Conservation (phyloP, 2,329 filamentous ascomycete genomes). For the Arthrobotrys pseudoclavata region DNA sequence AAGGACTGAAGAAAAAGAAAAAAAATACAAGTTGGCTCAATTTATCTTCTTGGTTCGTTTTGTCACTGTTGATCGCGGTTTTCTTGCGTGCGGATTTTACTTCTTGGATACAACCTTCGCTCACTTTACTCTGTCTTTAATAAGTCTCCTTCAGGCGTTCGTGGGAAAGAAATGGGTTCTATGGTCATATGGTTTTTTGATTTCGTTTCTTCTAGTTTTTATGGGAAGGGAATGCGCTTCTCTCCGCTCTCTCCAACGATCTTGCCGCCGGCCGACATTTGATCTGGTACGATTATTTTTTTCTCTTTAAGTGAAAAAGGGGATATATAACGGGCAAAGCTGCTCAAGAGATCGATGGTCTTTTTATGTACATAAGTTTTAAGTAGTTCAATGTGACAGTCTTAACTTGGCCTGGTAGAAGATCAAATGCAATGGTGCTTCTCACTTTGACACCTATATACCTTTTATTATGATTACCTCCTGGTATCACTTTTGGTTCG, state of each 20-base stretch:
- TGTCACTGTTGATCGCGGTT: background rate
- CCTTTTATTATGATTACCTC: background rate
- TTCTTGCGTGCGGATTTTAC: background rate
- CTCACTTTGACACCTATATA: background rate
- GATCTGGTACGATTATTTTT: background rate
- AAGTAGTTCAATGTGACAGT: conserved; percentile 4
- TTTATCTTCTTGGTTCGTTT: background rate
- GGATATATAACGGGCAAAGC: background rate
- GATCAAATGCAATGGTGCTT: background rate
- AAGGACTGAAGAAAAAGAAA: conserved; percentile 25
- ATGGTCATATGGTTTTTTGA: conserved; percentile 17
- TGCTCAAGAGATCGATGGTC: background rate
- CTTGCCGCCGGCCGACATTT: background rate
- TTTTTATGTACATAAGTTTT: conserved; percentile 22
- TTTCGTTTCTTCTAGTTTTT: background rate
- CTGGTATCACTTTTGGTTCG: background rate
- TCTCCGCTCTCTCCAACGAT: background rate
- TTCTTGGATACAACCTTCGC: conserved; percentile 4
- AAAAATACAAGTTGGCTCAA: no score
- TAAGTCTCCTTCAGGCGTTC: conserved; percentile 25
- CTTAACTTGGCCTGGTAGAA: background rate
- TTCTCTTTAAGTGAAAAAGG: background rate
- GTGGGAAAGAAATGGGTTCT: conserved; percentile 14
- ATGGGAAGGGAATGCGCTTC: background rate
- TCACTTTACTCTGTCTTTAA: conserved; percentile 20